phyloP scores from a whole-genome alignment of 2,329 filamentous ascomycete species.

The Aspergillus piperis region DNA sequence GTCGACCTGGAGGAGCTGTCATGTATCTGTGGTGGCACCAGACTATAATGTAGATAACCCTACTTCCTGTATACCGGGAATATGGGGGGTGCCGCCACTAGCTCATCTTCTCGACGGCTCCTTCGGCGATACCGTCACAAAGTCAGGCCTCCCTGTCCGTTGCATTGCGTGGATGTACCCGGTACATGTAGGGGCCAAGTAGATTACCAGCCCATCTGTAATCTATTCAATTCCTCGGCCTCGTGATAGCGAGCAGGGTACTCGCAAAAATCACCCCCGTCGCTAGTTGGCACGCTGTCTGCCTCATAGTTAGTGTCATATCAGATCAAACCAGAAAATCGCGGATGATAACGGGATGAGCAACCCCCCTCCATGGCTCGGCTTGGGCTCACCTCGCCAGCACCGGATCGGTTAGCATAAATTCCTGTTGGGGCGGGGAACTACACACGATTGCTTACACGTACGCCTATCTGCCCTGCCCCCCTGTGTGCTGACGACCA shows the following conservation, averaged over 20 bases:
- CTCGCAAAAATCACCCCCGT: background rate
- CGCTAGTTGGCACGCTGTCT: background rate
- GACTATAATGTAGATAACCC: constrained; percentile 8
- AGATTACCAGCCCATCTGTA: background rate
- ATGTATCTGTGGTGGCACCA: constrained; percentile 13
- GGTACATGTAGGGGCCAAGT: background rate
- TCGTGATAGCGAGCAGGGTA: no score
- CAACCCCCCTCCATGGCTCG: background rate
- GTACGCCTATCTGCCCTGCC: background rate
- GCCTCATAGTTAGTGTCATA: background rate
- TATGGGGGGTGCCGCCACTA: background rate
- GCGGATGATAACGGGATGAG: background rate
- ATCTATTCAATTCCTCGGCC: background rate
- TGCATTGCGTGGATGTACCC: background rate
- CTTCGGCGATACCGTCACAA: background rate
- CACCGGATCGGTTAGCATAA: background rate
- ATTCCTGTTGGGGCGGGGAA: background rate
- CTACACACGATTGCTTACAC: background rate
- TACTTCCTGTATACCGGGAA: background rate
- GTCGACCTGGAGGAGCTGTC: constrained; percentile 7
- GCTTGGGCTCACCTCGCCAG: background rate
- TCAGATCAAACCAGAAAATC: background rate
- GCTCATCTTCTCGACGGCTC: background rate
- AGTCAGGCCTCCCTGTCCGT: background rate
- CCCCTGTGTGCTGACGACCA: background rate